Percentiles rank a stretch among this genome's conserved stretches.
These are phyloP conservation scores for Tetraselmis chui DNA, from an alignment of 139 green algal genomes.

Conservation along the genomic window DNA sequence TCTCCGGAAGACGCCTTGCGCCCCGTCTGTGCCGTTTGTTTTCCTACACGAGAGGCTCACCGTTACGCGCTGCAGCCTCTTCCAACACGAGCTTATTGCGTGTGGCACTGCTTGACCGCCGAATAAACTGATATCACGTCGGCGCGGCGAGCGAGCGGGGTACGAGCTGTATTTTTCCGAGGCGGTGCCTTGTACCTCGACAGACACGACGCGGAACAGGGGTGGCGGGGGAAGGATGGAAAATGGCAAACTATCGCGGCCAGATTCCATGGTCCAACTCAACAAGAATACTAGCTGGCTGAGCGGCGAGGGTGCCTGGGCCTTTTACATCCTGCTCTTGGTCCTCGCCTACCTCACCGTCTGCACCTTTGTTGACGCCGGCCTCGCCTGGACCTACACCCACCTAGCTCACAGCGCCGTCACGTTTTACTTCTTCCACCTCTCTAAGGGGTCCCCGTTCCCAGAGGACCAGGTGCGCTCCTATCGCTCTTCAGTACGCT, in stretches of 20 bases:
- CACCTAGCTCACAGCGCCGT: conserved; percentile 72
- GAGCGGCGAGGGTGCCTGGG: conserved; percentile 57
- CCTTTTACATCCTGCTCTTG: conserved; percentile 67
- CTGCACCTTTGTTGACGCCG: conserved; percentile 52
- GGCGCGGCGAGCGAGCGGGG: no score
- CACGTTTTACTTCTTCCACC: conserved; percentile 85
- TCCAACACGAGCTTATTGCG: no score
- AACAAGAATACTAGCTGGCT: conserved; percentile 81
- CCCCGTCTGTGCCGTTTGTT: no score
- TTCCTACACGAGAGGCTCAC: no score
- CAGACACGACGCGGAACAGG: no score
- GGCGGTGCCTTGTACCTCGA: no score
- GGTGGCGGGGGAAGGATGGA: neutral
- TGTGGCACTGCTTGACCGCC: no score
- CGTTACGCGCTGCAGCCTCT: no score
- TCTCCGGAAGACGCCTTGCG: no score
- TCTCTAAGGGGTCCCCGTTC: conserved; percentile 74
- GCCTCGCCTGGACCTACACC: conserved; percentile 82
- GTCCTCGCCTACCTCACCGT: conserved; percentile 62
- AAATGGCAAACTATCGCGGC: neutral
- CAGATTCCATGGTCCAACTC: conserved; percentile 28
- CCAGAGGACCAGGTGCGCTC: conserved; percentile 7
- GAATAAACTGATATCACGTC: no score
- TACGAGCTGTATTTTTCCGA: no score
- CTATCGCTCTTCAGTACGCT: no score